Percentiles rank a stretch among this genome's conserved stretches.
Evolutionary conservation across 164 flowering plant genomes (phyloP).

Genomic region (Dillenia suffruticosa): DNA sequence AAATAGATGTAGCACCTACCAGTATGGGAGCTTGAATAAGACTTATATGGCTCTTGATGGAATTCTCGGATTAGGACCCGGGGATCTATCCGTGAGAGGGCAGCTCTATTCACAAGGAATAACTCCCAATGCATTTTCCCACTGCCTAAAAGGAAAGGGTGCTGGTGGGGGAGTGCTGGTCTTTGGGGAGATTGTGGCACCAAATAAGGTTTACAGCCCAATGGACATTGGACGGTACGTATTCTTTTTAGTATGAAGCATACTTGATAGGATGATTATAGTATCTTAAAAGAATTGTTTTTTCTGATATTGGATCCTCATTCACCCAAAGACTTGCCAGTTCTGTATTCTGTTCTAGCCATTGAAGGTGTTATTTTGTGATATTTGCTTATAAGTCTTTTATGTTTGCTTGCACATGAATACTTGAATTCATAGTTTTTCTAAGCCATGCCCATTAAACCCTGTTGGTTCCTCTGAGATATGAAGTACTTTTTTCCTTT

Average conservation of each 20-base stretch:
- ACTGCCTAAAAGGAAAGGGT: conserved; percentile 72
- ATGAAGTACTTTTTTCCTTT: no score
- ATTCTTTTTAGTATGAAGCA: not conserved
- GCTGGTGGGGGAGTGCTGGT: conserved; percentile 92
- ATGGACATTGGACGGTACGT: conserved; percentile 80
- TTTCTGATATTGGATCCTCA: no score
- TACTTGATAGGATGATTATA: no score
- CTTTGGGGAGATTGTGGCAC: conserved; percentile 82
- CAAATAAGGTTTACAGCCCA: conserved; percentile 81
- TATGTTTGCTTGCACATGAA: no score
- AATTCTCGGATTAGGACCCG: conserved; percentile 92
- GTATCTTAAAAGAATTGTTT: no score
- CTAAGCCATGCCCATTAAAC: no score
- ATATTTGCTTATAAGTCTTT: no score
- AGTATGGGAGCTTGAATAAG: conserved; percentile 77
- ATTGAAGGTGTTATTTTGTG: no score
- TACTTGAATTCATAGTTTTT: no score
- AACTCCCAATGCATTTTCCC: conserved; percentile 79
- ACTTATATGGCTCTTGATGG: conserved; percentile 94
- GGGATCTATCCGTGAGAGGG: conserved; percentile 67
- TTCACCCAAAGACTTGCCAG: no score
- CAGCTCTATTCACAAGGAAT: conserved; percentile 78
- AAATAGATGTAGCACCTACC: conserved; percentile 77
- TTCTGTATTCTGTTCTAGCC: no score
- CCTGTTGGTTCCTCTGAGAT: no score